A percentile compares a stretch with the other conserved stretches of the same genome.
These are phyloP conservation scores for Penicillium silybi DNA, from an alignment of 495 filamentous ascomycete genomes.

Conservation along the genomic window DNA sequence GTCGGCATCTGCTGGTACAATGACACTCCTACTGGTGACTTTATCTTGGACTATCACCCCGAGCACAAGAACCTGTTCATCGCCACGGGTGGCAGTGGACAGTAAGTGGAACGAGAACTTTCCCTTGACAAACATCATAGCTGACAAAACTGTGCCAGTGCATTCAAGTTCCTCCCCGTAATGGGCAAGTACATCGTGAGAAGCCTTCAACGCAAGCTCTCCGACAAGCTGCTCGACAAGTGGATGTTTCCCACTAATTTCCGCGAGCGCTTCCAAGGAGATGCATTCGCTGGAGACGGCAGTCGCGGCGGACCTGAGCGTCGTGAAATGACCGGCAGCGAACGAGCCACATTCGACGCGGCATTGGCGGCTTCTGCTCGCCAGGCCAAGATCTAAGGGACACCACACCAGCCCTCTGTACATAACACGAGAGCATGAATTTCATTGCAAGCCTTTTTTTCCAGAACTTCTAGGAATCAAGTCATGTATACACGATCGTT, in stretches of 20 bases:
- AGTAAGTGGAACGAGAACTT: conserved; percentile 38
- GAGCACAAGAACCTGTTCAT: conserved; percentile 61
- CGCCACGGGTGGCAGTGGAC: conserved; percentile 74
- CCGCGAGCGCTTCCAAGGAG: conserved; percentile 15
- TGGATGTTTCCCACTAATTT: conserved; percentile 35
- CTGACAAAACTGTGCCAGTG: conserved; percentile 13
- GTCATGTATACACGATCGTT: no score
- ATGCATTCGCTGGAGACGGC: conserved; percentile 30
- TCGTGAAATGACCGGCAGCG: conserved; percentile 23
- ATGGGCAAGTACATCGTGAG: conserved; percentile 43
- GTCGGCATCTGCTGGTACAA: conserved; percentile 82
- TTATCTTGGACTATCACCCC: conserved; percentile 71
- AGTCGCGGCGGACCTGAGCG: conserved; percentile 30
- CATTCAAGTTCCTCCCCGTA: conserved; percentile 48
- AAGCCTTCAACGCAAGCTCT: conserved; percentile 32
- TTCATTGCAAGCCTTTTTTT: not conserved
- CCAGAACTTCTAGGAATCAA: no score
- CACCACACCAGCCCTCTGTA: not conserved
- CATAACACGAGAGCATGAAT: not conserved
- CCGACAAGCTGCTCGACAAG: conserved; percentile 30
- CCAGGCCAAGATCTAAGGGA: conserved; percentile 24
- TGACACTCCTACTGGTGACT: conserved; percentile 72
- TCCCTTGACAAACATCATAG: not conserved
- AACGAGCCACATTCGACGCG: conserved; percentile 13
- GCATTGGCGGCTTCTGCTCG: conserved; percentile 17